Evolutionary conservation across 2,329 filamentous ascomycete species (phyloP), one percentile per base, ranked within the genome.

Genomic region (Colletotrichum sp.): DNA sequence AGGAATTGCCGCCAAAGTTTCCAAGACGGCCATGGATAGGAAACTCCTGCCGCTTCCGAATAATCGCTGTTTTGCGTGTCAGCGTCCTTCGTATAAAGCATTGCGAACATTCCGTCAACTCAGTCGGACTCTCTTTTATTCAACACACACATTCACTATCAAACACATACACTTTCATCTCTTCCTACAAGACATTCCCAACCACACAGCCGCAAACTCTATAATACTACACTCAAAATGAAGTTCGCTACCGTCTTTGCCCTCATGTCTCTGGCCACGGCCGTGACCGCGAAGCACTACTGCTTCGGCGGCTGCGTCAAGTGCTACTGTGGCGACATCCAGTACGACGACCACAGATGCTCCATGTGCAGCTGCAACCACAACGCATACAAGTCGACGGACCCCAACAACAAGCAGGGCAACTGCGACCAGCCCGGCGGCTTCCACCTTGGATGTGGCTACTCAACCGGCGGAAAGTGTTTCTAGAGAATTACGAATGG

Each of bases 211-310:
- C 44, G 18, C 10, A 52, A 13, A 13, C 6, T 1, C 2, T 2
- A 8, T 21, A 4, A 1, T 4, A 21, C 18, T 4, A 1, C 44
- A 1, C n/a, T 0, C 44, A 52, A 52, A 8, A 52, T 52, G 44
- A 52, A 52, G 44, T 52, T 52, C 44, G 44, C 44, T 3, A 21
- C n/a, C n/a, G 44, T 52, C 44, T 24, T 52, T 3, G 44, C 44
- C 44, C 44, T 52, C 44, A 52, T 52, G 44, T 52, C 44, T 2
- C 4, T 52, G 44, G 44, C 44, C 4, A 52, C 44, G 3, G 10
- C 44, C 44, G 44, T 52, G n/a, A 52, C 44, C 44, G 44, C 44
- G n/a, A 52, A 52, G n/a, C 44, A 52, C 44, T 21, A 52, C 44
- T 52, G 44, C 44, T 52, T 52, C 44, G 44, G 44, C 0, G n/a